Evolutionary conservation across 345 rosid genomes (phyloP).

Genomic region (Corymbia maculata): DNA sequence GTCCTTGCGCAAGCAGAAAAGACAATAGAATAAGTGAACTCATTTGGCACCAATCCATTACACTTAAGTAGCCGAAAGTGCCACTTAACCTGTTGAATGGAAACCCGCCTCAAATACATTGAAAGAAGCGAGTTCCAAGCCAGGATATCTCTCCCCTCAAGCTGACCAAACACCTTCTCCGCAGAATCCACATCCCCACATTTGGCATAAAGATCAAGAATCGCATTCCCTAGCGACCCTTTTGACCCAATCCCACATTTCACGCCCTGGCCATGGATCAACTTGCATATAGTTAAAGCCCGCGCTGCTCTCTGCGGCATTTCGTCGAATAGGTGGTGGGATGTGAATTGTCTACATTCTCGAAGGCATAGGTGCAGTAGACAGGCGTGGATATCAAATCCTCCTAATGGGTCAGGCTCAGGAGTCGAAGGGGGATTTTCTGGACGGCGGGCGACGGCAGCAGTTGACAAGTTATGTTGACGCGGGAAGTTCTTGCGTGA

Average conservation of each 20-base stretch:
- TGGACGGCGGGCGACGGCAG: background rate
- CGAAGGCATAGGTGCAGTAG: slow-evolving; percentile 26
- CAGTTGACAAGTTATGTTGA: background rate
- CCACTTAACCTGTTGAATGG: slow-evolving; percentile 21
- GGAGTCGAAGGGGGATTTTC: background rate
- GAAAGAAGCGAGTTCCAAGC: slow-evolving; percentile 83
- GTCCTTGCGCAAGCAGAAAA: slow-evolving; percentile 60
- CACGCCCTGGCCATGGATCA: slow-evolving; percentile 43
- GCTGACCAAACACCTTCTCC: slow-evolving; percentile 45
- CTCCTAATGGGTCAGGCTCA: background rate
- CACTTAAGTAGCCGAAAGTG: slow-evolving; percentile 27
- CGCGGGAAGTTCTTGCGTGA: background rate
- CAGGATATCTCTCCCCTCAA: slow-evolving; percentile 41
- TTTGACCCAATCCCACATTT: slow-evolving; percentile 36
- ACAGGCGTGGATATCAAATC: background rate
- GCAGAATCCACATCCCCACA: slow-evolving; percentile 46
- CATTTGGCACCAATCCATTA: slow-evolving; percentile 41
- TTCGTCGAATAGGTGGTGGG: slow-evolving; percentile 63
- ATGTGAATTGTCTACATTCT: slow-evolving; percentile 35
- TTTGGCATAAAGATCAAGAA: slow-evolving; percentile 78
- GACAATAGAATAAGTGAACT: slow-evolving; percentile 65
- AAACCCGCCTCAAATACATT: slow-evolving; percentile 48
- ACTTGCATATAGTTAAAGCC: slow-evolving; percentile 23
- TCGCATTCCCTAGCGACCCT: slow-evolving; percentile 44
- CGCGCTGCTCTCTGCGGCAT: slow-evolving; percentile 37